These are phyloP conservation scores for Astrocystis sublimbata DNA, from an alignment of 495 filamentous ascomycete genomes.

Conservation along the genomic window DNA sequence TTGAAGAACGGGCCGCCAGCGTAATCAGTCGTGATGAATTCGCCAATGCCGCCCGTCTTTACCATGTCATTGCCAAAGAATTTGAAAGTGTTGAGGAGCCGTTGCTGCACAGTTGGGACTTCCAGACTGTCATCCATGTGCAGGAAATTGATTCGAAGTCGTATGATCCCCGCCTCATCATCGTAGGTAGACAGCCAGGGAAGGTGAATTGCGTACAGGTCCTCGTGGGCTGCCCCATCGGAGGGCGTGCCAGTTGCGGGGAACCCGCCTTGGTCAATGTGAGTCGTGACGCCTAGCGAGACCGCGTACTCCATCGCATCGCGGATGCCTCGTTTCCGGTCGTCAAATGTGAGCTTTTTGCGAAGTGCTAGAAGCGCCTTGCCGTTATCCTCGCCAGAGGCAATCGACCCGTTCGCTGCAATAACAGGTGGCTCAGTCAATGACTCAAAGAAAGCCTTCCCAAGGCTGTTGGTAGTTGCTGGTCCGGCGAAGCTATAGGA, in stretches of 20 bases:
- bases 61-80: slow-evolving; percentile 35
- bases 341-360: slow-evolving; percentile 17
- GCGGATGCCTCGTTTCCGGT: slow-evolving; percentile 21
- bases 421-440: slow-evolving; percentile 1
- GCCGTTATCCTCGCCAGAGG: slow-evolving; percentile 20
- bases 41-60: slow-evolving; percentile 33
- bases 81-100: slow-evolving; percentile 28
- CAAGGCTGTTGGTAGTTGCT: slow-evolving; percentile 25
- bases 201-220: slow-evolving; percentile 27
- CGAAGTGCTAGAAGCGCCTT: slow-evolving; percentile 26
- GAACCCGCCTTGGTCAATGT: slow-evolving; percentile 35
- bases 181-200: slow-evolving; percentile 30
- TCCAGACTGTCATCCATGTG: slow-evolving; percentile 20
- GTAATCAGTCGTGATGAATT: slow-evolving; percentile 28
- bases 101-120: slow-evolving; percentile 16
- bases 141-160: slow-evolving; percentile 33
- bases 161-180: slow-evolving; percentile 12
- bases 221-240: slow-evolving; percentile 28
- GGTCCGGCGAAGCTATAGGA: slow-evolving; percentile 26
- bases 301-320: slow-evolving; percentile 31
- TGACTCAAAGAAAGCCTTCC: slow-evolving; percentile 23
- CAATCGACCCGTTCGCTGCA: slow-evolving; percentile 21
- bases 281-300: slow-evolving; percentile 29
- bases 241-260: slow-evolving; percentile 21
- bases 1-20: slow-evolving; percentile 28